These are phyloP conservation scores for Fusarium irregulare DNA, from an alignment of 2,329 filamentous ascomycete species.

Conservation along the genomic window DNA sequence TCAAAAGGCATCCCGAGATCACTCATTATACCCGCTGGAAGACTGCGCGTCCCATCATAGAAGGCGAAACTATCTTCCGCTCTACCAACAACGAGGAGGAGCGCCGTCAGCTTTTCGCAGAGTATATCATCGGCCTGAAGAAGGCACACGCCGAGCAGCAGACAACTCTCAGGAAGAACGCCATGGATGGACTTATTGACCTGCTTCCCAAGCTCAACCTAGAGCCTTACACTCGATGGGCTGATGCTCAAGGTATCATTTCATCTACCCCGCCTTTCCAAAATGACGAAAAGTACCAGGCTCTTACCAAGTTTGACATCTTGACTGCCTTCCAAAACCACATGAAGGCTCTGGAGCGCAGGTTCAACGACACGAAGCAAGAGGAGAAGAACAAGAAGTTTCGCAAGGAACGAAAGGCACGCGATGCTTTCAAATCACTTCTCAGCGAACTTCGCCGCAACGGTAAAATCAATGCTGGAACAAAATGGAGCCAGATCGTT, in stretches of 20 bases:
- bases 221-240: conserved; percentile 95
- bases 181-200: conserved; percentile 83
- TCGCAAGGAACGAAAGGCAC: conserved; percentile 84
- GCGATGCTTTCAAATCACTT: conserved; percentile 82
- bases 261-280: conserved; percentile 81
- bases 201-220: conserved; percentile 84
- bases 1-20: conserved; percentile 96
- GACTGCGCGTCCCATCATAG: conserved; percentile 92
- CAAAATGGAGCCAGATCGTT: conserved; percentile 88
- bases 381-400: conserved; percentile 84
- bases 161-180: conserved; percentile 76
- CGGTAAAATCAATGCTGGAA: conserved; percentile 87
- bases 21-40: conserved; percentile 98
- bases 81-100: conserved; percentile 90
- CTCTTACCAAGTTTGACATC: conserved; percentile 88
- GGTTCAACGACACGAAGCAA: conserved; percentile 91
- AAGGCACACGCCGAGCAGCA: conserved; percentile 83
- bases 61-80: conserved; percentile 94
- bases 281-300: conserved; percentile 84
- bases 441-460: conserved; percentile 78
- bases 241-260: conserved; percentile 86
- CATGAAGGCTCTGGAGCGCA: conserved; percentile 90
- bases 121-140: conserved; percentile 88
- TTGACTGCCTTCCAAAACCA: conserved; percentile 94
- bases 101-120: conserved; percentile 89